Evolutionary conservation across 1,284 basidiomycete species (phyloP).

Genomic region (Veloboletus limbatus): DNA sequence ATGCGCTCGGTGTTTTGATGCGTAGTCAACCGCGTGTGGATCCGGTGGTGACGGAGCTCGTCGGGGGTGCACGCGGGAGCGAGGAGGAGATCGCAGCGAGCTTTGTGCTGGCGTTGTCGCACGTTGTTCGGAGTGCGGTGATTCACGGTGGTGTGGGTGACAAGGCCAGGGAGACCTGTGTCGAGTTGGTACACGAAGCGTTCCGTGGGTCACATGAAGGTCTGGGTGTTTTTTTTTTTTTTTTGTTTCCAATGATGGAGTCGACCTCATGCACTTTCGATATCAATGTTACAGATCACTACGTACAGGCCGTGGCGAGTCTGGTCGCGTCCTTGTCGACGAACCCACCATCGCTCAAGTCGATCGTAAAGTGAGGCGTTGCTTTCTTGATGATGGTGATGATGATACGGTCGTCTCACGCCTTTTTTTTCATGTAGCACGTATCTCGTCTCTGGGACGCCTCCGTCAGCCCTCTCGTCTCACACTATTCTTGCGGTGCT

Average conservation of each 20-base stretch:
- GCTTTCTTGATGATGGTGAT: neutral
- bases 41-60: constrained; percentile 86
- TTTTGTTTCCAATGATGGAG: constrained; percentile 1
- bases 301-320: constrained; percentile 65
- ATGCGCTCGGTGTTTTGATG: constrained; percentile 92
- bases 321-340: constrained; percentile 69
- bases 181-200: constrained; percentile 77
- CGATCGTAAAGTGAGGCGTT: constrained; percentile 64
- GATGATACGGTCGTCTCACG: neutral
- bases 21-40: constrained; percentile 82
- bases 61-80: constrained; percentile 63
- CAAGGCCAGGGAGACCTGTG: constrained; percentile 66
- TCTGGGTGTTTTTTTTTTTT: constrained; percentile 35
- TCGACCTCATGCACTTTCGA: neutral
- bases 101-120: constrained; percentile 72
- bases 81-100: constrained; percentile 79
- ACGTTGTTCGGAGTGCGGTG: constrained; percentile 72
- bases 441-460: constrained; percentile 16
- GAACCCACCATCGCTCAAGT: constrained; percentile 63
- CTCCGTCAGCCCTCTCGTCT: constrained; percentile 60
- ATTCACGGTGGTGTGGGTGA: constrained; percentile 68
- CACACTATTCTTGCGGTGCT: constrained; percentile 54
- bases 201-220: constrained; percentile 76
- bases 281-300: constrained; percentile 73
- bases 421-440: neutral